Base-by-base conservation (phyloP, 1,284 basidiomycete species). In the Pseudozyma tsukubaensis region DNA sequence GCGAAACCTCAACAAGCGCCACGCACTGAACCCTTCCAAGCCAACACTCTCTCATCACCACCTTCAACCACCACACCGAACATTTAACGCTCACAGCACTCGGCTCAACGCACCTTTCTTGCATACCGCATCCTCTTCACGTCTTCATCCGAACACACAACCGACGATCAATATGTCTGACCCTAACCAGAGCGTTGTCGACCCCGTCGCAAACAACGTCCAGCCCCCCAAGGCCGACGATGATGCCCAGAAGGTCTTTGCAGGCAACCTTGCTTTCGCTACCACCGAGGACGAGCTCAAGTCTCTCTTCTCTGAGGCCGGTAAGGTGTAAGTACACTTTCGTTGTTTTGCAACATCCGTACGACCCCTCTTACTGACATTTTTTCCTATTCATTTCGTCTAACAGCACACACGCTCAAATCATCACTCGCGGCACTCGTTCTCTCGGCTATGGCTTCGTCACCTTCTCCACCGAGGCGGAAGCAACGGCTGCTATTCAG, bases 381-480 rank as follows among this genome's bases (percentile, higher is more conserved):
- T 5, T 24, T 32, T 32, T 19, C 42, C 39, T 50, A 35, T 35
- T 18, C n/a, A n/a, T 34, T 39, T 6, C 24, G 6, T 29, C 24
- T 29, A 29, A 24, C 65, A 79, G 78, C 34, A 76, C 75, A 39
- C 57, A 78, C 42, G 76, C 70, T 21, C 78, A 79, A 62, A 74
- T 82, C 71, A 81, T 82, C 73, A 81, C 71, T 34, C 77, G 80
- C 59, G 80, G 80, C 60, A 80, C 79, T 48, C 80, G 80, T 50
- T 80, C 79, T 12, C 76, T 81, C 52, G 80, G 80, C 29, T 82
- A 82, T 45, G 79, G 79, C 29, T 82, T 82, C 51, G 79, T 82
- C 59, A 81, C 80, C 55, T 82, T 76, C 55, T 54, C 74, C 59
- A 65, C 79, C 56, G 76, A 77, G 43, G 59, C 72, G 19, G 79